Evolutionary conservation across 768 basidiomycete species (phyloP).

Genomic region (Suillus placidus): DNA sequence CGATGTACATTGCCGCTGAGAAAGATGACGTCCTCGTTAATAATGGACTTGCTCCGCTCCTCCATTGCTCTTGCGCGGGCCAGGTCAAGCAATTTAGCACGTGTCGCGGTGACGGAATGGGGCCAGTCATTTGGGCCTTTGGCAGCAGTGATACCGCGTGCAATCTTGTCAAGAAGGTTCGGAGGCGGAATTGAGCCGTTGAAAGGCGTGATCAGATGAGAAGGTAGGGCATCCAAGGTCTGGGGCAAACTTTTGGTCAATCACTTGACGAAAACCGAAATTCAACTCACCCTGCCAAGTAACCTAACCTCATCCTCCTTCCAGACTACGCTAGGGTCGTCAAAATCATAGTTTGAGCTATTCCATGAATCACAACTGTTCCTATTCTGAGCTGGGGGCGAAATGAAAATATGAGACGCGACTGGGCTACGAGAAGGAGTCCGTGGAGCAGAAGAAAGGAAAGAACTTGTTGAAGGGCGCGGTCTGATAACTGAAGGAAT

Average conservation of each 20-base stretch:
- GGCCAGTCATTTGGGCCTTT: slow-evolving; percentile 83
- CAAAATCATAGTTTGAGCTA: slow-evolving; percentile 69
- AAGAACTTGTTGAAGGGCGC: slow-evolving; percentile 41
- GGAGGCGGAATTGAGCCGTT: slow-evolving; percentile 82
- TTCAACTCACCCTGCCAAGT: slow-evolving; percentile 59
- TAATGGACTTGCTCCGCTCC: slow-evolving; percentile 42
- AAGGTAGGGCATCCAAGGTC: slow-evolving; percentile 83
- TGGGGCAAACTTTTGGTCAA: slow-evolving; percentile 26
- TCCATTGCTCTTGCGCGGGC: slow-evolving; percentile 69
- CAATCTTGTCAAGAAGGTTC: slow-evolving; percentile 86
- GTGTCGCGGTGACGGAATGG: slow-evolving; percentile 79
- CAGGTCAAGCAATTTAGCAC: slow-evolving; percentile 79
- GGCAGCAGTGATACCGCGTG: slow-evolving; percentile 71
- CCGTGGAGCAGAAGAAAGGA: slow-evolving; percentile 48
- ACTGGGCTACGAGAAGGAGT: slow-evolving; percentile 63
- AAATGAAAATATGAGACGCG: slow-evolving; percentile 55
- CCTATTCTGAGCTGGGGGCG: slow-evolving; percentile 43
- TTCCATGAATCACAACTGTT: slow-evolving; percentile 87
- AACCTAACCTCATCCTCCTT: slow-evolving; percentile 71
- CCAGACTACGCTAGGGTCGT: slow-evolving; percentile 71
- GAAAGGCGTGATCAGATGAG: slow-evolving; percentile 86
- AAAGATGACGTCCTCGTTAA: slow-evolving; percentile 47
- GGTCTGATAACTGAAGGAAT: slow-evolving; percentile 45
- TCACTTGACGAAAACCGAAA: not conserved
- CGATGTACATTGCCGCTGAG: slow-evolving; percentile 13